Conservation (phyloP, 805 yeast genomes). For the Kodamaea sagamina region DNA sequence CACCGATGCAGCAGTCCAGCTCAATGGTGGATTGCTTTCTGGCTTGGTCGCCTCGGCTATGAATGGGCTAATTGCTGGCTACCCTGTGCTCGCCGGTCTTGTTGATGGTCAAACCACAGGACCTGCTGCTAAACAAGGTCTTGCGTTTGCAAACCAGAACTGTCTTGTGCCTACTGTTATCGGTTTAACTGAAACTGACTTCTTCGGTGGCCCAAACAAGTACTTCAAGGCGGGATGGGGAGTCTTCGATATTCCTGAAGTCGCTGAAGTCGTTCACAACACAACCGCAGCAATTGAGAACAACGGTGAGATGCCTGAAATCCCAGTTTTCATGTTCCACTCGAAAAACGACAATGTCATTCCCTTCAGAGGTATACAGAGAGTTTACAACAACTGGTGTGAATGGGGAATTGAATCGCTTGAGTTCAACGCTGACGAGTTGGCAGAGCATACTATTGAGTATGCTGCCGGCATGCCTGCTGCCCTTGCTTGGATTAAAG, state of each 20-base stretch:
- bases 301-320: constrained; percentile 13
- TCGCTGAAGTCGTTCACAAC: constrained; percentile 16
- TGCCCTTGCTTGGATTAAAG: constrained; percentile 22
- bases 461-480: constrained; percentile 15
- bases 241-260: constrained; percentile 16
- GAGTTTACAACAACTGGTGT: constrained; percentile 17
- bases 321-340: constrained; percentile 16
- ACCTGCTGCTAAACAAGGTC: background rate
- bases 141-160: background rate
- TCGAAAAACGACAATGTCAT: constrained; percentile 13
- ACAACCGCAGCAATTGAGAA: constrained; percentile 23
- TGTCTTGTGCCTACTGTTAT: constrained; percentile 6
- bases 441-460: constrained; percentile 20
- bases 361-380: constrained; percentile 10
- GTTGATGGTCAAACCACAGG: background rate
- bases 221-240: constrained; percentile 19
- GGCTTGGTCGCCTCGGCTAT: constrained; percentile 33
- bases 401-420: constrained; percentile 13
- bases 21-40: constrained; percentile 28
- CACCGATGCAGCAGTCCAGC: constrained; percentile 24
- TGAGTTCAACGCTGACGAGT: constrained; percentile 11
- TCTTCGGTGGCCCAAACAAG: constrained; percentile 17
- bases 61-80: constrained; percentile 34
- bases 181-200: background rate
- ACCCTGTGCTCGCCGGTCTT: constrained; percentile 23